Percentiles rank a stretch among this genome's conserved stretches.
phyloP scores from a whole-genome alignment of 768 basidiomycete species.

The Cyclocybe cylindracea region DNA sequence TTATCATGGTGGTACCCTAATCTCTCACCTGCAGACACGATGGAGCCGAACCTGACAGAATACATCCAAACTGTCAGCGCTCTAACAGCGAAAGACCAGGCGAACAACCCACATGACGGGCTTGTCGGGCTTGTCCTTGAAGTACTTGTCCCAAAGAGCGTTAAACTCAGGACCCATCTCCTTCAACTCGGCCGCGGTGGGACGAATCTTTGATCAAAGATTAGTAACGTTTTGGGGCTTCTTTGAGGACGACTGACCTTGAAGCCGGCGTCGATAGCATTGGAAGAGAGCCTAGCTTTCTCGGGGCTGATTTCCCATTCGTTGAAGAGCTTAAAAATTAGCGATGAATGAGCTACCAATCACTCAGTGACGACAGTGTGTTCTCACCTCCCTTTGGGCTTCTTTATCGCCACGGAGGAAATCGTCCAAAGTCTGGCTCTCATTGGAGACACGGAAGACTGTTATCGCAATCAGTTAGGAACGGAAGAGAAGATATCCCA shows the following conservation, averaged over 20 bases:
- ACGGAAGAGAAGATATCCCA: not conserved
- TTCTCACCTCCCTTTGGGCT: conserved; percentile 51
- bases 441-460: conserved; percentile 72
- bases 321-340: conserved; percentile 42
- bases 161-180: conserved; percentile 82
- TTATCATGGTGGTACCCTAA: not conserved
- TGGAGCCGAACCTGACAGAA: conserved; percentile 55
- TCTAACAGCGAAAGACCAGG: not conserved
- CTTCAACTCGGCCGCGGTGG: conserved; percentile 67
- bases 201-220: conserved; percentile 53
- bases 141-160: conserved; percentile 65
- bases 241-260: conserved; percentile 40
- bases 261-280: conserved; percentile 76
- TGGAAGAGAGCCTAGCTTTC: conserved; percentile 68
- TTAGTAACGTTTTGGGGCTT: not conserved
- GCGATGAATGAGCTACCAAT: too few species aligned
- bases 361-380: too few species aligned
- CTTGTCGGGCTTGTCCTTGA: conserved; percentile 82
- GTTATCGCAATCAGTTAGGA: not conserved
- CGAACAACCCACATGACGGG: conserved; percentile 57
- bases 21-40: conserved; percentile 55
- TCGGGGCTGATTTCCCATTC: conserved; percentile 71
- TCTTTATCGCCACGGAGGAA: conserved; percentile 70
- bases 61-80: not conserved
- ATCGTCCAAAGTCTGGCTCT: conserved; percentile 62